phyloP scores from a whole-genome alignment of 2,329 filamentous ascomycete species.

The Xylaria sp. region DNA sequence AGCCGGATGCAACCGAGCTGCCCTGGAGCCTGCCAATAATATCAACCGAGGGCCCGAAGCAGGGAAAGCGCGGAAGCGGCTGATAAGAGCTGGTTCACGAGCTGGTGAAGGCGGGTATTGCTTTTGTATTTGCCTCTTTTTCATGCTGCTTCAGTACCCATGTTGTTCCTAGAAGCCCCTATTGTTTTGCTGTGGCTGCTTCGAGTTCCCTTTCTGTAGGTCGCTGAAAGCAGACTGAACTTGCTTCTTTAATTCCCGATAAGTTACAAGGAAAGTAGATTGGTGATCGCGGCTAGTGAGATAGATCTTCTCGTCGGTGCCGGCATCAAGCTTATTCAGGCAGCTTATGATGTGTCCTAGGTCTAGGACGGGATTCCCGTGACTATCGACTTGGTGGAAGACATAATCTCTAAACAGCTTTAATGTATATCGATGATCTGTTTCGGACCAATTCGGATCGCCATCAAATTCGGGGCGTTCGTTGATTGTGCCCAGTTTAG shows the following conservation, averaged over 20 bases:
- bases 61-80: no score
- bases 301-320: slow-evolving; percentile 82
- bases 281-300: slow-evolving; percentile 90
- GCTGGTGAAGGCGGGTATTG: no score
- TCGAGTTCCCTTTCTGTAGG: slow-evolving; percentile 53
- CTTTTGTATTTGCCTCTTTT: neutral
- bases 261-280: slow-evolving; percentile 85
- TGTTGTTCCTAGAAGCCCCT: slow-evolving; percentile 34
- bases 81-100: no score
- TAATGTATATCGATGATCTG: slow-evolving; percentile 87
- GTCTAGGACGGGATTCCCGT: slow-evolving; percentile 82
- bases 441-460: slow-evolving; percentile 84
- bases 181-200: slow-evolving; percentile 29
- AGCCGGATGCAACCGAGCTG: no score
- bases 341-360: slow-evolving; percentile 85
- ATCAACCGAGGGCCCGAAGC: no score
- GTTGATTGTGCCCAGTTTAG: slow-evolving; percentile 86
- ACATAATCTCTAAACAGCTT: slow-evolving; percentile 97
- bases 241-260: slow-evolving; percentile 82
- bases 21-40: no score
- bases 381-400: slow-evolving; percentile 91
- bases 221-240: slow-evolving; percentile 63
- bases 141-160: no score
- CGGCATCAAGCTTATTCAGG: slow-evolving; percentile 91
- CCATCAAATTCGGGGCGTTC: slow-evolving; percentile 86